phyloP scores from a whole-genome alignment of 2,329 filamentous ascomycete genomes.

The Plectosphaerella sp. region DNA sequence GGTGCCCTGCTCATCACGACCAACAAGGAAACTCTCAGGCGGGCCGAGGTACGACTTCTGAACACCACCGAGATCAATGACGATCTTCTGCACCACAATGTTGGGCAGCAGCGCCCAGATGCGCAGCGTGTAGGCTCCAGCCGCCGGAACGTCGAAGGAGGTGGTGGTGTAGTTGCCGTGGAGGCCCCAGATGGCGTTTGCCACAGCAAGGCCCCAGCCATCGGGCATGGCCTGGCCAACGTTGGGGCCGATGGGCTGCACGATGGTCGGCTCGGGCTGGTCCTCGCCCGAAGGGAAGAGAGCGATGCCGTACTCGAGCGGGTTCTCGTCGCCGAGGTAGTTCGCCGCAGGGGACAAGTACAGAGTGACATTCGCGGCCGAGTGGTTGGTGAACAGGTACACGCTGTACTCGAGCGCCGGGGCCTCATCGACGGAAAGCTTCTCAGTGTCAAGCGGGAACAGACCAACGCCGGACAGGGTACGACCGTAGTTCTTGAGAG shows the following conservation, averaged over 20 bases:
- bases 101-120: slow-evolving; percentile 49
- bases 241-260: slow-evolving; percentile 36
- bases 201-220: slow-evolving; percentile 38
- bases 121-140: slow-evolving; percentile 43
- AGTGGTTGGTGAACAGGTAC: slow-evolving; percentile 52
- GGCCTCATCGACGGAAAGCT: slow-evolving; percentile 40
- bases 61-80: slow-evolving; percentile 51
- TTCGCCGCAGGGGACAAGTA: slow-evolving; percentile 50
- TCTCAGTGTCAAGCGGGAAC: slow-evolving; percentile 44
- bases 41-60: slow-evolving; percentile 51
- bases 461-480: slow-evolving; percentile 55
- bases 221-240: slow-evolving; percentile 33
- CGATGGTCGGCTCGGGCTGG: slow-evolving; percentile 23
- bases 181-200: slow-evolving; percentile 41
- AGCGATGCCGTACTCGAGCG: slow-evolving; percentile 46
- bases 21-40: slow-evolving; percentile 48
- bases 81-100: slow-evolving; percentile 51
- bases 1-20: slow-evolving; percentile 29
- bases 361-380: slow-evolving; percentile 33
- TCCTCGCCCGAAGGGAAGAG: slow-evolving; percentile 34
- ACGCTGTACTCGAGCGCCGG: slow-evolving; percentile 58
- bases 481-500: slow-evolving; percentile 50
- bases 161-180: slow-evolving; percentile 38
- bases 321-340: slow-evolving; percentile 43
- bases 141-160: slow-evolving; percentile 31